Evolutionary conservation across 164 flowering plant genomes (phyloP).

Genomic region (Hamamelis virginiana): DNA sequence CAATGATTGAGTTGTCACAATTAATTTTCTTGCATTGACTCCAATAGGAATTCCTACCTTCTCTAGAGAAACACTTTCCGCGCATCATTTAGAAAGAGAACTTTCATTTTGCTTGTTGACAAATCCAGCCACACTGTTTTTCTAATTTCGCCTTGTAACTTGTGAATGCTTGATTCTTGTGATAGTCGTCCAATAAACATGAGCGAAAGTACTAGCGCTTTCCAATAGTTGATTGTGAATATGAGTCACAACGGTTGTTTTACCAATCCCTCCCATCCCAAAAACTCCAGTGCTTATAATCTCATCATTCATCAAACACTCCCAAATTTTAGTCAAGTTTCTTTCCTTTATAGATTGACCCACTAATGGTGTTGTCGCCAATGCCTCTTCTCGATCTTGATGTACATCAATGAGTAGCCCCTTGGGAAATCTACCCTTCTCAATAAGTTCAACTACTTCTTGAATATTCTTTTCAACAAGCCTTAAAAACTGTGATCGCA

Average conservation of each 20-base stretch:
- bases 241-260: no score
- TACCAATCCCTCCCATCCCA: slow-evolving; percentile 5
- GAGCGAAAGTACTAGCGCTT: not conserved
- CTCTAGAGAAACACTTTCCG: not conserved
- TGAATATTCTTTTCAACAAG: no score
- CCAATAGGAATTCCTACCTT: not conserved
- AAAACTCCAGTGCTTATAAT: not conserved
- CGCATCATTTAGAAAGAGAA: not conserved
- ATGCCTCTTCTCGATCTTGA: not conserved
- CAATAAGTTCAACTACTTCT: no score
- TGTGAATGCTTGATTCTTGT: not conserved
- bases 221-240: not conserved
- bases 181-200: not conserved
- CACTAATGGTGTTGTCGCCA: no score
- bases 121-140: no score
- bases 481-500: no score
- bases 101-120: no score
- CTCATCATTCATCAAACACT: not conserved
- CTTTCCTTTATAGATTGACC: not conserved
- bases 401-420: no score
- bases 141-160: not conserved
- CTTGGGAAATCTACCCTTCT: no score
- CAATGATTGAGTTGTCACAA: not conserved
- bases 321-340: not conserved
- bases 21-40: not conserved